Base-by-base conservation (phyloP, 225 moss, liverwort and hornwort species). In the Anthoceros angustus region DNA sequence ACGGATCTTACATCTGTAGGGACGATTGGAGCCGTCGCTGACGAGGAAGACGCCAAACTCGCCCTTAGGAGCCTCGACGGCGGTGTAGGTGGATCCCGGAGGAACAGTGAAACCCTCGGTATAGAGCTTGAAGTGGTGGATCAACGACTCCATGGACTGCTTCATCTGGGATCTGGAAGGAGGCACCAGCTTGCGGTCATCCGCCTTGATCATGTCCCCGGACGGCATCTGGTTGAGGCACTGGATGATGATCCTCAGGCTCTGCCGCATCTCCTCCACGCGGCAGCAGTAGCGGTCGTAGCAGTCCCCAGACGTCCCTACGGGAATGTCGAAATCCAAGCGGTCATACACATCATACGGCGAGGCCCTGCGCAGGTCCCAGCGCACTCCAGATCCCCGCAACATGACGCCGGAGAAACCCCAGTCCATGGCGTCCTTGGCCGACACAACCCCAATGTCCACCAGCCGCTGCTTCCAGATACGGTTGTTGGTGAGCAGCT, bases 391-490 rank as follows among this genome's bases (percentile, higher is more conserved):
- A 7, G 80, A 80, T 24, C 80, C 80, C 42, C 80, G 69, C 69
- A 80, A 21, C 80, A 80, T 80, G 23, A 74, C 77, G 9, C 80
- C 80, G 64, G 74, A 74, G 63, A 80, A 80, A 38, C 77, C 77
- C 80, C 80, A 80, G 46, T 80, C 80, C 80, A 80, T 72, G 6
- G 80, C 77, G 12, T 80, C 73, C 65, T 71, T n/a, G 12, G 74
- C 76, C 10, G 77, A 74, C 7, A 83, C 77, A 10, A 77, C 70
- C 24, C 82, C 82, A 39, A 83, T 67, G 46, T 83, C 82, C 11
- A 83, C 79, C 43, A 83, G 64, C 12, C 79, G 62, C 63, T 83
- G 72, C 72, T 83, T 79, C 82, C 79, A 83, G 39, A 83, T 83
- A 25, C 77, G 74, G 41, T 83, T 83, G 74, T 73, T 77, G 9